A percentile compares a stretch with the other conserved stretches of the same genome.
phyloP scores from a whole-genome alignment of 176 grass and related monocot species.

The Aegilops tauschii region DNA sequence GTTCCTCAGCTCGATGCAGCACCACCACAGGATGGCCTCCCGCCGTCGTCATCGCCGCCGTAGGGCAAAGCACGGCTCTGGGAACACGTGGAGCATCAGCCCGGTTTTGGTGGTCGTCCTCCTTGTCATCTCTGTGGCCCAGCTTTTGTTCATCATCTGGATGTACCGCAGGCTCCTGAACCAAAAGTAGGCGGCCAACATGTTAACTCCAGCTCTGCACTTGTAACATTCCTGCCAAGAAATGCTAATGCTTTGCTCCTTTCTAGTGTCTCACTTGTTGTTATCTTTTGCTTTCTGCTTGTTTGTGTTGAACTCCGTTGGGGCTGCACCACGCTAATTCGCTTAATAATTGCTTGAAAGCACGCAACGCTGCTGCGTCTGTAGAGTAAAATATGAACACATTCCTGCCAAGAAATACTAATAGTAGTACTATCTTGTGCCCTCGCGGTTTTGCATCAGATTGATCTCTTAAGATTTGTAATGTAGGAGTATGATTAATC shows the following conservation, averaged over 20 bases:
- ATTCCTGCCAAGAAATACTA: neutral
- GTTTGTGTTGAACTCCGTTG: neutral
- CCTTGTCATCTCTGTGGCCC: constrained; percentile 45
- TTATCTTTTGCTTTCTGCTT: neutral
- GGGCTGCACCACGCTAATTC: neutral
- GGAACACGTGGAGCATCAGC: constrained; percentile 13
- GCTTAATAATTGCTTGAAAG: neutral
- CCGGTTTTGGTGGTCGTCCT: constrained; percentile 21
- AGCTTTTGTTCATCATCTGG: constrained; percentile 56
- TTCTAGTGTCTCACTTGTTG: neutral
- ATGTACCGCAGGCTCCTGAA: constrained; percentile 34
- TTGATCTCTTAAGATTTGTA: neutral
- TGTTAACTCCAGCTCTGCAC: neutral
- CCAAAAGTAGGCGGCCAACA: constrained; percentile 15
- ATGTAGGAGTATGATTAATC: neutral
- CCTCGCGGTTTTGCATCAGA: neutral
- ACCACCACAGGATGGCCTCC: constrained; percentile 30
- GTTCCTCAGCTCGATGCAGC: constrained; percentile 31
- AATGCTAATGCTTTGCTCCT: neutral
- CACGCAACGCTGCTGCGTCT: neutral
- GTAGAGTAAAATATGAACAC: neutral
- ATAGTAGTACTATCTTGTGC: neutral
- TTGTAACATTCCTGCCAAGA: neutral
- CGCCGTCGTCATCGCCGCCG: constrained; percentile 13
- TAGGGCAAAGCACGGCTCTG: constrained; percentile 13